Evolutionary conservation across 1,139 yeast species (phyloP), one percentile per base, ranked within the genome.

Genomic region (Scheffersomyces cryptocercus): DNA sequence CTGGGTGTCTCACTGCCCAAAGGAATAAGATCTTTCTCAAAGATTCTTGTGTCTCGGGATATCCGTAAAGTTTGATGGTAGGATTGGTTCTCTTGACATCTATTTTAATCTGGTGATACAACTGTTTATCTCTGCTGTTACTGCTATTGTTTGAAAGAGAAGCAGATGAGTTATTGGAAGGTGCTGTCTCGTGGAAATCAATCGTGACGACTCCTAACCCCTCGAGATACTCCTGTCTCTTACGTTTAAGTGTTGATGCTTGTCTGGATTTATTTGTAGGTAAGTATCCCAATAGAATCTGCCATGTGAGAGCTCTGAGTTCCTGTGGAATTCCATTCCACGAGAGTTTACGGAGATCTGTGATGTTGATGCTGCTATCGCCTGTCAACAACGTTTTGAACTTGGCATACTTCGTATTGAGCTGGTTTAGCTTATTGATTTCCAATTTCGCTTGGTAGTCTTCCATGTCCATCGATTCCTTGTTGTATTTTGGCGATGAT

Each of bases 1-100:
- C 97, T 0, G 99, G 99, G 60, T 95, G 99, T 49, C 99, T 79
- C 15, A 93, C 84, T 0, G 99, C 96, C 99, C 99, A 93, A 29
- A 93, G 71, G 57, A 89, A 95, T 40, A 93, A 68, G 13, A 95
- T 83, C 51, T 87, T 82, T 51, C 93, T 89, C 48, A 93, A 70
- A 11, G 95, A 78, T 45, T 82, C 68, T 57, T 93, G 98, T 0
- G 95, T 88, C 3, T 84, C 72, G 15, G 79, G 77, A 54, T 65
- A 80, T 10, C 85, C 75, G 59, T 93, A 93, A 32, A 93, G 72
- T 49, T 80, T 81, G 42, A 90, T 79, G 37, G 84, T 82, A 2
- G 98, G 99, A 55, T 90, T 89, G 0, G 99, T 93, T 58, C 99
- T 77, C 39, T 96, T 96, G 29, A 95, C 91, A 62, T 93, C 99